phyloP scores from a whole-genome alignment of 2,329 filamentous ascomycete genomes.

The Trichoderma simmonsii region DNA sequence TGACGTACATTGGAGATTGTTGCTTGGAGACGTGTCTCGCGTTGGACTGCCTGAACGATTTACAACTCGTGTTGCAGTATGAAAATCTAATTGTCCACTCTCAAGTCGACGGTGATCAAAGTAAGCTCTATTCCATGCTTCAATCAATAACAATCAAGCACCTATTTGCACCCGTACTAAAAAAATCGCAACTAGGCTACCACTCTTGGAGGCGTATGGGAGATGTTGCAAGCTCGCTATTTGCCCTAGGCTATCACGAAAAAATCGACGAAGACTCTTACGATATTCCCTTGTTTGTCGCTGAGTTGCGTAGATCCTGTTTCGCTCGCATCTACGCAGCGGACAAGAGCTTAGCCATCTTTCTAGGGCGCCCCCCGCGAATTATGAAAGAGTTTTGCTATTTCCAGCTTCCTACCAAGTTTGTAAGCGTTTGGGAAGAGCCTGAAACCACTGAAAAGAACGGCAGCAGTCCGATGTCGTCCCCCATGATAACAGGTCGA shows the following conservation, averaged over 20 bases:
- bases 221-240: constrained; percentile 7
- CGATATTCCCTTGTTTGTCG: neutral
- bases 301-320: constrained; percentile 12
- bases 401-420: constrained; percentile 2
- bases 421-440: neutral
- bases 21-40: constrained; percentile 13
- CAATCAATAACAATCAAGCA: no score
- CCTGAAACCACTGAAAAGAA: neutral
- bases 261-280: constrained; percentile 3
- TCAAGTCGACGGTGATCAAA: constrained; percentile 13
- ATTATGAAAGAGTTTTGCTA: constrained; percentile 15
- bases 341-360: constrained; percentile 9
- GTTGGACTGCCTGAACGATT: constrained; percentile 10
- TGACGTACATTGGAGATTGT: constrained; percentile 12
- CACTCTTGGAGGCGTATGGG: constrained; percentile 15
- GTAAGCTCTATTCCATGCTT: neutral
- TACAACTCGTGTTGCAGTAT: constrained; percentile 9
- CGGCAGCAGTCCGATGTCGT: neutral
- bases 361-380: neutral
- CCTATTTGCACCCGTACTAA: neutral
- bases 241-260: constrained; percentile 13
- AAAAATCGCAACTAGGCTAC: neutral
- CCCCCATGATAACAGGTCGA: neutral
- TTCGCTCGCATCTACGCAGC: constrained; percentile 13
- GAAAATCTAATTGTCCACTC: constrained; percentile 14